These are phyloP conservation scores for Helotiales sp. DNA, from an alignment of 2,329 filamentous ascomycete genomes.

Conservation along the genomic window DNA sequence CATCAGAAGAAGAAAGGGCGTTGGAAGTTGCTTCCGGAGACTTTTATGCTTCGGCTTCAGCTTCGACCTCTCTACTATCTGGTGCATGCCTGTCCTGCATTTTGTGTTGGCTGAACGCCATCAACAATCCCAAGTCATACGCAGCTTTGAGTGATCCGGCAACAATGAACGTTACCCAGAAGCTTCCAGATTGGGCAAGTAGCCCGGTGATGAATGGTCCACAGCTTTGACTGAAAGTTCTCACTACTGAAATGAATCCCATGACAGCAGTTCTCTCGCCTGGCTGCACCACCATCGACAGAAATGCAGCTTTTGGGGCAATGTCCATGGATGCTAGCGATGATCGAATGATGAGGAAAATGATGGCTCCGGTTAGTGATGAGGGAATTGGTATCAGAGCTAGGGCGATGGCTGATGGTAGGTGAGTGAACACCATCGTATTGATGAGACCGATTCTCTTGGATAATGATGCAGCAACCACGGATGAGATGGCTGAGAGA, in stretches of 20 bases:
- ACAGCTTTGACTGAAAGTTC: constrained; percentile 61
- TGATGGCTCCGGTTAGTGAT: constrained; percentile 47
- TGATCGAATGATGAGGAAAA: constrained; percentile 61
- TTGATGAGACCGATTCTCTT: constrained; percentile 62
- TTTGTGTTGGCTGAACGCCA: constrained; percentile 40
- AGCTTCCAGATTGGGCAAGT: constrained; percentile 53
- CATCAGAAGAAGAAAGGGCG: too few relatives aligned
- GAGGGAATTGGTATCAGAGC: constrained; percentile 57
- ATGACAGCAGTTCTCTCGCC: constrained; percentile 70
- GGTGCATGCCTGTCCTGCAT: not conserved
- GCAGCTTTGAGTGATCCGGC: constrained; percentile 61
- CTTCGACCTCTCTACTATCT: not conserved
- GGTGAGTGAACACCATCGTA: constrained; percentile 64
- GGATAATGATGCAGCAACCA: constrained; percentile 54
- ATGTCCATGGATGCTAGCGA: constrained; percentile 68
- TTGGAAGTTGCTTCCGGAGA: too few relatives aligned
- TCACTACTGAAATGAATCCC: constrained; percentile 68
- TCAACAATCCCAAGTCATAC: constrained; percentile 60
- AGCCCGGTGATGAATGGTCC: constrained; percentile 65
- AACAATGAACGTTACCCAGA: constrained; percentile 63
- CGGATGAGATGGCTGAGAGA: constrained; percentile 50
- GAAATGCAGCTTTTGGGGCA: constrained; percentile 67
- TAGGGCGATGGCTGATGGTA: constrained; percentile 44
- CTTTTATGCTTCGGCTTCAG: too few relatives aligned
- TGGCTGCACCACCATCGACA: constrained; percentile 63